Evolutionary conservation across 768 basidiomycete genomes (phyloP), one percentile per base, ranked within the genome.

Genomic region (Phanerodontia chrysosporium): DNA sequence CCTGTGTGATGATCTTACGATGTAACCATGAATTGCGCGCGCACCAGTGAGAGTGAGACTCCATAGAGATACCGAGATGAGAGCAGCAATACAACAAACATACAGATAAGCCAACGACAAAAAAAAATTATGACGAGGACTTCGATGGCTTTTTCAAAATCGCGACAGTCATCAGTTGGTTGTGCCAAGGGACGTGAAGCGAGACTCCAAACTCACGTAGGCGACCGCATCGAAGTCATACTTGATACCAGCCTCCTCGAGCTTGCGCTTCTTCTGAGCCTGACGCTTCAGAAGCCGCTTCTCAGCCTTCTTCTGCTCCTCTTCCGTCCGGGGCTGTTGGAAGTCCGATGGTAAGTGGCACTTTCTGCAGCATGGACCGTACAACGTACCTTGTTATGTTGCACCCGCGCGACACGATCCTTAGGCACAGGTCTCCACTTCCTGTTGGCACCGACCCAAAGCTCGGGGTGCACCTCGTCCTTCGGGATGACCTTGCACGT

Each of bases 391-490:
- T n/a, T n/a, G 73, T 96, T 94, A 66, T 96, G 90, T 60, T 83
- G 80, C 10, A 82, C 74, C 56, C 90, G 80, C 32, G 83, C 84
- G 48, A 95, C 72, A 51, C 88, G 85, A 55, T 85, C 87, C 18
- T 73, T 74, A 0, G 97, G 95, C 12, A 98, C 82, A 3, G 75
- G 72, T 63, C 87, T 79, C 87, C 89, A 98, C 71, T 92, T 95
- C 65, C 89, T 83, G 75, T 98, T 97, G 21, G 95, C 92, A n/a
- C 97, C 96, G 12, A 95, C 78, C 97, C 97, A 99, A 1, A 98
- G 74, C 68, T 96, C 85, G 13, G 95, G 90, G 71, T 98, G 96
- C 1, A 98, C 84, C 61, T 95, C 73, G 25, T 95, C 92, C 65
- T 86, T 86, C 42, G 97, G 93, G 59, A 98, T 85, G 54, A 95